Evolutionary conservation across 2,329 filamentous ascomycete species (phyloP).

Genomic region (Cadophora luteo-olivacea): DNA sequence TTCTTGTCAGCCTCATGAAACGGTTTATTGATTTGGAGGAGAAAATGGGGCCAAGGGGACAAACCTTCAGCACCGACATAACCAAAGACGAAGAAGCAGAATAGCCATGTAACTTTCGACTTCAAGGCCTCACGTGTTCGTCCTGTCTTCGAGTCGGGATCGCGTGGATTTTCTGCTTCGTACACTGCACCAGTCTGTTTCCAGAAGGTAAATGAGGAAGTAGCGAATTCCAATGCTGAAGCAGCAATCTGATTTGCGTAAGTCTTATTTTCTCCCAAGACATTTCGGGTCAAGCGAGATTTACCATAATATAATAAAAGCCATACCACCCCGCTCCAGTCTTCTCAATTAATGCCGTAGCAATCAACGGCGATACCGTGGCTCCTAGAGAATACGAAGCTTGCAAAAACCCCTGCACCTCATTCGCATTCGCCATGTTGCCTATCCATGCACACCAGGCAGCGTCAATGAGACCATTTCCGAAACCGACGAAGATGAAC

Average conservation of each 20-base stretch:
- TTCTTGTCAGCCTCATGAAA: background rate
- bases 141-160: constrained; percentile 30
- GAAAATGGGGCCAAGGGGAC: constrained; percentile 43
- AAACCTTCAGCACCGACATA: constrained; percentile 76
- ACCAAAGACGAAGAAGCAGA: constrained; percentile 74
- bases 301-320: constrained; percentile 81
- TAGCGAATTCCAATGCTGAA: constrained; percentile 60
- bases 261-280: background rate
- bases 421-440: constrained; percentile 71
- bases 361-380: constrained; percentile 71
- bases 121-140: constrained; percentile 44
- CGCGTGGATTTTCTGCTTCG: constrained; percentile 59
- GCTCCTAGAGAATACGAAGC: constrained; percentile 76
- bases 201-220: constrained; percentile 67
- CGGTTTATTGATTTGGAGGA: background rate
- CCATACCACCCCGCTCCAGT: constrained; percentile 68
- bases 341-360: constrained; percentile 74
- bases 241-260: constrained; percentile 49
- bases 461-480: constrained; percentile 71
- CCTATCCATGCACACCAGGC: constrained; percentile 68
- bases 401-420: constrained; percentile 76
- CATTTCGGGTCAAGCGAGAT: constrained; percentile 34
- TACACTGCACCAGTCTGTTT: constrained; percentile 63
- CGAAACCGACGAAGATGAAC: constrained; percentile 71
- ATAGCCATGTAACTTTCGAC: constrained; percentile 72